Evolutionary conservation across 2,329 filamentous ascomycete genomes (phyloP).

Genomic region (Colletotrichum scovillei): DNA sequence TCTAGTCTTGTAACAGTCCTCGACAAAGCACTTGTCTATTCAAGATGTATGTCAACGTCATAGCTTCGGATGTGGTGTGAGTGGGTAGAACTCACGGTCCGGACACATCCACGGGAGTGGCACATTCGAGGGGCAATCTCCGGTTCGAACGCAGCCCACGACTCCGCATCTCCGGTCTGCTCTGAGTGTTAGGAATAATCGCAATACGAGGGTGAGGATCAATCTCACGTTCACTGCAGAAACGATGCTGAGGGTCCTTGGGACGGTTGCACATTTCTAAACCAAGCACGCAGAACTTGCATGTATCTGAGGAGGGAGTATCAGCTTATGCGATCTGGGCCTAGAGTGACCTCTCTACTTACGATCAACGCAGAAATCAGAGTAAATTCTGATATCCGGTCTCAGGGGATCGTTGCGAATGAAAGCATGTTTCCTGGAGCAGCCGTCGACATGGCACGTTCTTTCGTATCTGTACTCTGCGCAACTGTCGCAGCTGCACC

Average conservation of each 20-base stretch:
- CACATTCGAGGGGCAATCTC: conserved; percentile 20
- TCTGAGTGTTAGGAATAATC: not conserved
- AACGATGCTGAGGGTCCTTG: conserved; percentile 21
- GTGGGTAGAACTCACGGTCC: conserved; percentile 21
- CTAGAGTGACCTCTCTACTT: not conserved
- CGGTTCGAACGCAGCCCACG: conserved; percentile 7
- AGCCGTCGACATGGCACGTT: conserved; percentile 21
- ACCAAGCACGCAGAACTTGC: conserved; percentile 23
- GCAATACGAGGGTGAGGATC: not conserved
- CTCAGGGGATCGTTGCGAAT: conserved; percentile 7
- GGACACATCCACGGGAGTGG: conserved; percentile 30
- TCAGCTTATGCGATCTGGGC: not conserved
- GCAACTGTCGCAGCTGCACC: conserved; percentile 1
- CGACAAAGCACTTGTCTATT: conserved; percentile 25
- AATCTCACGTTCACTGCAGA: conserved; percentile 19
- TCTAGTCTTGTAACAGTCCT: conserved; percentile 20
- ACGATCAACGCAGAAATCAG: conserved; percentile 32
- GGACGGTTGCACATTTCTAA: conserved; percentile 25
- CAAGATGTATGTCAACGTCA: conserved; percentile 8
- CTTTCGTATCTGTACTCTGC: conserved; percentile 4
- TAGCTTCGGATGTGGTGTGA: not conserved
- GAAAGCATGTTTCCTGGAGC: conserved; percentile 32
- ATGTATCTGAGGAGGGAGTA: conserved; percentile 3
- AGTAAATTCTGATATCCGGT: conserved; percentile 23
- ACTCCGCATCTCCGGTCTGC: conserved; percentile 26